Conservation (phyloP, 331 rosid species). For the Ulmus americana region DNA sequence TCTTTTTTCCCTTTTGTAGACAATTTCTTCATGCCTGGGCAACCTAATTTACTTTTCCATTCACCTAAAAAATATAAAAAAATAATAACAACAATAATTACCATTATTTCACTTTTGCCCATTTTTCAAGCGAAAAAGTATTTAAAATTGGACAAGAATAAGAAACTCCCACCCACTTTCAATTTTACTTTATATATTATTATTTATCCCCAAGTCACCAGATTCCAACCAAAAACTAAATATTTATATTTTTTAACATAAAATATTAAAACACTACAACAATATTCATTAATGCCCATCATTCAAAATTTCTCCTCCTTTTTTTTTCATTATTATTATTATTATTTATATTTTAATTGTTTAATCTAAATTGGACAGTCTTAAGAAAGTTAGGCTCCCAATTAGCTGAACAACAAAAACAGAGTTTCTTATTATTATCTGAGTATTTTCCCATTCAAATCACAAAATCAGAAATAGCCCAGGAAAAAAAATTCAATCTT, state of each 20-base stretch:
- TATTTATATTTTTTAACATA: conserved; percentile 34
- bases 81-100: conserved; percentile 38
- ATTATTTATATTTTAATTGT: conserved; percentile 29
- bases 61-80: conserved; percentile 49
- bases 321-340: conserved; percentile 29
- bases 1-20: conserved; percentile 39
- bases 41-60: conserved; percentile 77
- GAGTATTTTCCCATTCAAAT: conserved; percentile 44
- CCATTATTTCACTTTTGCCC: conserved; percentile 39
- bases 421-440: conserved; percentile 56
- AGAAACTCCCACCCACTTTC: conserved; percentile 72
- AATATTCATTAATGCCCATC: conserved; percentile 39
- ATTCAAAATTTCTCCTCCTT: conserved; percentile 25
- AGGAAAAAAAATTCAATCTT: conserved; percentile 18
- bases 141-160: conserved; percentile 25
- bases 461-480: conserved; percentile 35
- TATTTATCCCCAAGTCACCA: conserved; percentile 23
- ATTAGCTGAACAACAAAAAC: conserved; percentile 65
- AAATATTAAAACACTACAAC: conserved; percentile 34
- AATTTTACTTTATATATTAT: conserved; percentile 38
- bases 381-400: conserved; percentile 65
- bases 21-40: conserved; percentile 72
- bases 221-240: conserved; percentile 59
- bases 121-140: conserved; percentile 40
- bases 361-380: conserved; percentile 71